Evolutionary conservation across 2,329 filamentous ascomycete species (phyloP).

Genomic region (Pyrenochaeta sp.): DNA sequence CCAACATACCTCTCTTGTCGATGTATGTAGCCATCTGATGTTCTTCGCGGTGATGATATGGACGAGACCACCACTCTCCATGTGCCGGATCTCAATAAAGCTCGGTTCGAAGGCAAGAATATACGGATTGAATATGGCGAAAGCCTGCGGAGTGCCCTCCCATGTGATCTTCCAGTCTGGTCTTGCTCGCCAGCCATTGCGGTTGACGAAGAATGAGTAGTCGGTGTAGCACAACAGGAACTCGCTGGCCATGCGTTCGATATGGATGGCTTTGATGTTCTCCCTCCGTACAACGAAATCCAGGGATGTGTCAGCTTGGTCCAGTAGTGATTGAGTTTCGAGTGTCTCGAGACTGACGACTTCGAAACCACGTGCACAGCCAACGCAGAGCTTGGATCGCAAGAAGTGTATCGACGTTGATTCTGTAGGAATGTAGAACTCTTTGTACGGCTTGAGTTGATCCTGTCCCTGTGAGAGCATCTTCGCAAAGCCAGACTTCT

Average conservation of each 20-base stretch:
- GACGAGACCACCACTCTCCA: slow-evolving; percentile 88
- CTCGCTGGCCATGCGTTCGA: slow-evolving; percentile 95
- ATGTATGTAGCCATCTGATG: slow-evolving; percentile 96
- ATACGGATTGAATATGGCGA: slow-evolving; percentile 95
- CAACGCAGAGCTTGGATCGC: slow-evolving; percentile 94
- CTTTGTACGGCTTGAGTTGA: slow-evolving; percentile 82
- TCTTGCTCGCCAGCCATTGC: slow-evolving; percentile 95
- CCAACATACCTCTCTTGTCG: slow-evolving; percentile 83
- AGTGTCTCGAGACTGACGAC: slow-evolving; percentile 95
- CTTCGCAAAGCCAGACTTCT: slow-evolving; percentile 93
- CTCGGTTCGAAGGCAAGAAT: slow-evolving; percentile 97
- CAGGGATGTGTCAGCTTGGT: slow-evolving; percentile 96
- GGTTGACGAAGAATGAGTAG: slow-evolving; percentile 99
- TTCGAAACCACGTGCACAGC: slow-evolving; percentile 94
- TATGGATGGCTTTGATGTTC: slow-evolving; percentile 93
- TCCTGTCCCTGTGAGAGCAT: slow-evolving; percentile 96
- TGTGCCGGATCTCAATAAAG: slow-evolving; percentile 95
- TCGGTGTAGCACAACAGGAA: slow-evolving; percentile 98
- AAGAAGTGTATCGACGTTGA: slow-evolving; percentile 99
- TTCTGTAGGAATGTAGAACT: slow-evolving; percentile 98
- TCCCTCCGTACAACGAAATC: slow-evolving; percentile 96
- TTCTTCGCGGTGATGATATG: slow-evolving; percentile 97
- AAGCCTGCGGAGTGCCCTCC: slow-evolving; percentile 92
- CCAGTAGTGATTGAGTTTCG: slow-evolving; percentile 96
- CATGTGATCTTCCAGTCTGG: slow-evolving; percentile 98